Evolutionary conservation across 768 basidiomycete species (phyloP).

Genomic region (Inosperma sp.): DNA sequence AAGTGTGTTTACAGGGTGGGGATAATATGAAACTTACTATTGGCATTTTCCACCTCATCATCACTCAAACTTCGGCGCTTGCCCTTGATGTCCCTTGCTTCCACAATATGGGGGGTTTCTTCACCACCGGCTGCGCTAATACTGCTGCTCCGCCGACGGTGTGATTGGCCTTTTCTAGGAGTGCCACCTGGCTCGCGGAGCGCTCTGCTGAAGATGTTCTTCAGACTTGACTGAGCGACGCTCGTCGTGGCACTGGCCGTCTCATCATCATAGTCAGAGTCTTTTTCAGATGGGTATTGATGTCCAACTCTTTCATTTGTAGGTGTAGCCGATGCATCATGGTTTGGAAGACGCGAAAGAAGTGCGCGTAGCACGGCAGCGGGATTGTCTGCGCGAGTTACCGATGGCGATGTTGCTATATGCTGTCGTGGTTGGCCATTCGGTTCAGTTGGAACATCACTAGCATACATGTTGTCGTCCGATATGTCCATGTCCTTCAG

Average conservation of each 20-base stretch:
- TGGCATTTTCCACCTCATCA: constrained; percentile 53
- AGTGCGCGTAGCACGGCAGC: constrained; percentile 63
- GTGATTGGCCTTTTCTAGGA: constrained; percentile 45
- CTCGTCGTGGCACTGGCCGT: constrained; percentile 38
- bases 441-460: constrained; percentile 30
- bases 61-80: constrained; percentile 62
- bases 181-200: constrained; percentile 61
- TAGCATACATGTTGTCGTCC: constrained; percentile 24
- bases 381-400: constrained; percentile 35
- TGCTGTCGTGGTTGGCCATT: constrained; percentile 21
- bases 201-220: constrained; percentile 62
- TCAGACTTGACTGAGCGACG: constrained; percentile 53
- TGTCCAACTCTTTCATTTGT: constrained; percentile 13
- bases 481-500: constrained; percentile 26
- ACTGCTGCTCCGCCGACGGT: constrained; percentile 48
- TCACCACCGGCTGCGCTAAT: constrained; percentile 59
- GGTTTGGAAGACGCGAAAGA: constrained; percentile 40
- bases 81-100: constrained; percentile 41
- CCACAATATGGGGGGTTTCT: constrained; percentile 42
- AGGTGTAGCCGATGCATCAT: constrained; percentile 19
- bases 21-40: constrained; percentile 40
- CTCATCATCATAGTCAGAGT: constrained; percentile 55
- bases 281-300: constrained; percentile 42
- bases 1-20: not conserved
- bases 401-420: constrained; percentile 26